Base-by-base conservation (phyloP, 768 basidiomycete species). In the Russula ochroleuca region DNA sequence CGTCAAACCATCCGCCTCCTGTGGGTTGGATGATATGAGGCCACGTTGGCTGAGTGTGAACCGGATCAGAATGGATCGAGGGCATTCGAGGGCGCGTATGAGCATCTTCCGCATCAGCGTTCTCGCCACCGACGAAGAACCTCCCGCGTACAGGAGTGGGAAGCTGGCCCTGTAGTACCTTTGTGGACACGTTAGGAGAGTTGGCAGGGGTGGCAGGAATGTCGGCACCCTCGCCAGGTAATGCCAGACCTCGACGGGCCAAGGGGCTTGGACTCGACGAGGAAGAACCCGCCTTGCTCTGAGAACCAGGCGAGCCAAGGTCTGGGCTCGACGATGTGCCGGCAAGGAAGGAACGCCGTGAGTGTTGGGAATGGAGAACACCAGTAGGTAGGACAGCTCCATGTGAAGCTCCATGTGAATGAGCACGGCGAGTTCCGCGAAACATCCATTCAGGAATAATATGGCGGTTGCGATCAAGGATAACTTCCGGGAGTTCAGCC, bases 391-490 rank as follows among this genome's bases (percentile, higher is more conserved):
- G 66, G 2, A 77, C 75, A 53, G 67, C 69, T 2, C 77, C 70
- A 58, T 35, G 35, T 35, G 28, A 28, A 28, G 28, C 28, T 28
- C 28, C 28, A 28, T 78, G 81, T 19, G 83, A 82, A 53, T 81
- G 75, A 3, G 84, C 82, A 31, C 74, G 71, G 40, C 70, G 67
- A 78, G 70, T 79, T 75, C 59, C 79, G 37, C 80, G 80, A 50
- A 97, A 79, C 76, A 98, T 78, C 90, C 94, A 97, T 67, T 94
- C 85, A 5, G 97, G 96, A 53, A 99, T 86, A 64, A 99, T 97
- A 75, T 99, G 97, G n/a, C 90, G 83, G 73, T 99, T 90, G 66
- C 85, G 86, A 69, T 95, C 94, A 53, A 99, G 80, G 8, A 85
- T 85, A 15, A 99, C 97, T 74, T 98, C 96, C 1, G 97, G 97